These are phyloP conservation scores for Bauhinia variegata DNA, from an alignment of 306 rosid genomes.

Conservation along the genomic window DNA sequence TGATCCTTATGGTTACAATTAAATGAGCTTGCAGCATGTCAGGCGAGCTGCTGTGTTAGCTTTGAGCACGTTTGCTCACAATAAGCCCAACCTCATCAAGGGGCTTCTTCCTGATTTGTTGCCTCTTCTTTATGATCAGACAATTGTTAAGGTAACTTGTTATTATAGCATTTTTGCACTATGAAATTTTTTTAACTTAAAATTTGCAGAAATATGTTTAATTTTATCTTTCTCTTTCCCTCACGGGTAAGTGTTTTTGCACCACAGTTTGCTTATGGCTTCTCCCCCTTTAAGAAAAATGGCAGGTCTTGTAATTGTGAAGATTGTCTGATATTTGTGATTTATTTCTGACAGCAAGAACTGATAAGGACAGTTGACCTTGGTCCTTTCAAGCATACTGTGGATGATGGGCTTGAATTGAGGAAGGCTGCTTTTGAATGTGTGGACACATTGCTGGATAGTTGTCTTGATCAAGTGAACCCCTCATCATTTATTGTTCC, in stretches of 20 bases:
- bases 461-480: constrained; percentile 99
- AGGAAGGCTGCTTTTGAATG: constrained; percentile 99
- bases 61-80: constrained; percentile 96
- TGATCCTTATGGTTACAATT: constrained; percentile 38
- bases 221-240: neutral
- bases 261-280: constrained; percentile 5
- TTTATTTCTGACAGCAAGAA: constrained; percentile 81
- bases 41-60: constrained; percentile 99
- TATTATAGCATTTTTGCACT: constrained; percentile 18
- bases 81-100: constrained; percentile 92
- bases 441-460: constrained; percentile 92
- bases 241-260: neutral
- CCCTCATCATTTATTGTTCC: constrained; percentile 98
- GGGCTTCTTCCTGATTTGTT: constrained; percentile 92
- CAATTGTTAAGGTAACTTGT: constrained; percentile 78
- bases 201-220: neutral
- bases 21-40: constrained; percentile 73
- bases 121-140: constrained; percentile 99
- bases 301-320: neutral
- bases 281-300: constrained; percentile 4
- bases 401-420: constrained; percentile 99
- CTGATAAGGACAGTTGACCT: constrained; percentile 97
- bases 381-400: constrained; percentile 98
- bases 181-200: neutral
- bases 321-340: constrained; percentile 32